Conservation (phyloP, 805 yeast species). For the Pichia sporocuriosa region DNA sequence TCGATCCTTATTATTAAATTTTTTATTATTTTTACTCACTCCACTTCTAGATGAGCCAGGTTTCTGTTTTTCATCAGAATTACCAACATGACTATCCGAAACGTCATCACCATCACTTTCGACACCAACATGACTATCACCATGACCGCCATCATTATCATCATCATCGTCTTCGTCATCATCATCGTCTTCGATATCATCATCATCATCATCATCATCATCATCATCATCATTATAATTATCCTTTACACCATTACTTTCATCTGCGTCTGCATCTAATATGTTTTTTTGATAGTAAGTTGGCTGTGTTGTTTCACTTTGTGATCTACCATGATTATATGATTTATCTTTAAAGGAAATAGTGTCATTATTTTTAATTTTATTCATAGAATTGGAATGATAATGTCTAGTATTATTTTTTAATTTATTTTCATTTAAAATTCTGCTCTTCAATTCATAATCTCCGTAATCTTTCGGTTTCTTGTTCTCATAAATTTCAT, state of each 20-base stretch:
- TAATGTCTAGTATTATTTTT: not conserved
- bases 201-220: slow-evolving; percentile 13
- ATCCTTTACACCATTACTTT: not conserved
- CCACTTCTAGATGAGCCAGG: not conserved
- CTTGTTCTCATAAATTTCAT: slow-evolving; percentile 48
- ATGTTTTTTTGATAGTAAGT: not conserved
- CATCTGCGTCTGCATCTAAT: not conserved
- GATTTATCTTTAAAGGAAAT: too few species aligned
- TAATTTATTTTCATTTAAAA: not conserved
- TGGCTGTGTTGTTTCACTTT: not conserved
- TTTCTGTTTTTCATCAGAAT: not conserved
- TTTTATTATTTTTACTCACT: not conserved
- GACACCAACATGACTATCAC: not conserved
- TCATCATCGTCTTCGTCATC: slow-evolving; percentile 7
- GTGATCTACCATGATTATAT: not conserved
- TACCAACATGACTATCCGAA: not conserved
- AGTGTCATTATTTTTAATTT: too few species aligned
- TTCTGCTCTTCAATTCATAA: slow-evolving; percentile 29
- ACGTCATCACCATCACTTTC: not conserved
- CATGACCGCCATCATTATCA: not conserved
- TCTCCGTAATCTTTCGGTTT: slow-evolving; percentile 63
- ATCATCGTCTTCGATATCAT: slow-evolving; percentile 5
- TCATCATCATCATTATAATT: slow-evolving; percentile 7
- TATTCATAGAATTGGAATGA: not conserved
- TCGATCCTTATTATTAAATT: not conserved